Evolutionary conservation across 352 stramenopile genomes (phyloP).

Genomic region (Thraustotheca clavata): DNA sequence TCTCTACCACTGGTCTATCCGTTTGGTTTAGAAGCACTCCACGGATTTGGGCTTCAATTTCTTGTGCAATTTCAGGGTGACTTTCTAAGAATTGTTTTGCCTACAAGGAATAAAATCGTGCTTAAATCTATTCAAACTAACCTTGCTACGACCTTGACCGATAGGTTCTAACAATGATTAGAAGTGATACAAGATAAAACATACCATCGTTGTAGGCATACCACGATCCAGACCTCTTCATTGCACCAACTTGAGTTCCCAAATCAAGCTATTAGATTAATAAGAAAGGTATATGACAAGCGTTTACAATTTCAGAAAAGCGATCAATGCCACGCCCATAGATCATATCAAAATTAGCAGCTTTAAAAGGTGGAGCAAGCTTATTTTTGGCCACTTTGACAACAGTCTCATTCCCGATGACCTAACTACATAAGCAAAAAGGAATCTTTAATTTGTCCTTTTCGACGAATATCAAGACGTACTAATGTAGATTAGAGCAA

Average conservation of each 20-base stretch:
- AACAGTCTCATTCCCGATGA: conserved; percentile 95
- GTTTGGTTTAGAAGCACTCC: conserved; percentile 38
- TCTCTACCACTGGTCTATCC: background rate
- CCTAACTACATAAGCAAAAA: conserved; percentile 30
- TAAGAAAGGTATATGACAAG: background rate
- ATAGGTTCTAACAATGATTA: conserved; percentile 85
- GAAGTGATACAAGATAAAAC: background rate
- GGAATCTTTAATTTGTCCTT: conserved; percentile 88
- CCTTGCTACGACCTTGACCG: conserved; percentile 69
- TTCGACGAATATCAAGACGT: conserved; percentile 93
- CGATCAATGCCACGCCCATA: conserved; percentile 95
- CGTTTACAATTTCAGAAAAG: conserved; percentile 60
- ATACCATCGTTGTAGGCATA: conserved; percentile 26
- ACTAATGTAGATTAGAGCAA: conserved; percentile 86
- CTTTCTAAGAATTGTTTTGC: conserved; percentile 72
- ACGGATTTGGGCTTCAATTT: conserved; percentile 67
- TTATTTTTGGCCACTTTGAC: conserved; percentile 99
- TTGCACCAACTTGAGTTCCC: conserved; percentile 54
- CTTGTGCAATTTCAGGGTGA: conserved; percentile 55
- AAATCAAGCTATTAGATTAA: conserved; percentile 43
- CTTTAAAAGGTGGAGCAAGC: conserved; percentile 93
- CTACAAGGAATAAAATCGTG: background rate
- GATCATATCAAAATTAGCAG: conserved; percentile 95
- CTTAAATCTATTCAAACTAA: background rate
- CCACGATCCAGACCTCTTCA: conserved; percentile 78